Evolutionary conservation across 2,329 filamentous ascomycete species (phyloP).

Genomic region (Penicillium glabrum): DNA sequence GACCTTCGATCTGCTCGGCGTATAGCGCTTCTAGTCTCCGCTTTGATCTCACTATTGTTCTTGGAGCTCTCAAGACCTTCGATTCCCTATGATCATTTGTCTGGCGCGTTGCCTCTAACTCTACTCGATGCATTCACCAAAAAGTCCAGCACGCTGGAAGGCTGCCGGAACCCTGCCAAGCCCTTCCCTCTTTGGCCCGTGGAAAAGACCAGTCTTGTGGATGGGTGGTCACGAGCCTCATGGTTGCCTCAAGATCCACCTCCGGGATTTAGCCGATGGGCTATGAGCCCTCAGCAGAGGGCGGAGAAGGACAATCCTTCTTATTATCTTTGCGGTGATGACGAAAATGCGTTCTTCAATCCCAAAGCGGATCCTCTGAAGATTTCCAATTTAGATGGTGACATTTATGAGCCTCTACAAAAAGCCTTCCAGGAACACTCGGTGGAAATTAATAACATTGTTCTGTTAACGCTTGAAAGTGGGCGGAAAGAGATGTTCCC

Average conservation of each 20-base stretch:
- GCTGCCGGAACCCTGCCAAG: slow-evolving; percentile 23
- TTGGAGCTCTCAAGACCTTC: slow-evolving; percentile 29
- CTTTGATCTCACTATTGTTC: slow-evolving; percentile 28
- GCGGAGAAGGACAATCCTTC: slow-evolving; percentile 17
- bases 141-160: slow-evolving; percentile 19
- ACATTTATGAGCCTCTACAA: slow-evolving; percentile 31
- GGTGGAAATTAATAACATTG: slow-evolving; percentile 39
- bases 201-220: slow-evolving; percentile 5
- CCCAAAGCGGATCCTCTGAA: slow-evolving; percentile 37
- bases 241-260: slow-evolving; percentile 33
- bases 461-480: slow-evolving; percentile 42
- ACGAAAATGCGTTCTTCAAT: slow-evolving; percentile 29
- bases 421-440: slow-evolving; percentile 28
- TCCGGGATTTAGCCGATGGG: slow-evolving; percentile 34
- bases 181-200: slow-evolving; percentile 27
- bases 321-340: slow-evolving; percentile 15
- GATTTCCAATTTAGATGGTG: slow-evolving; percentile 36
- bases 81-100: slow-evolving; percentile 40
- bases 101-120: slow-evolving; percentile 36
- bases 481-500: slow-evolving; percentile 44
- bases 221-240: slow-evolving; percentile 26
- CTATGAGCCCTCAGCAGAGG: slow-evolving; percentile 14
- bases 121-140: slow-evolving; percentile 32
- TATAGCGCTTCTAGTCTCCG: slow-evolving; percentile 14
- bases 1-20: slow-evolving; percentile 22